Evolutionary conservation across 441 rosid genomes (phyloP).

Genomic region (Gossypium trilobum): DNA sequence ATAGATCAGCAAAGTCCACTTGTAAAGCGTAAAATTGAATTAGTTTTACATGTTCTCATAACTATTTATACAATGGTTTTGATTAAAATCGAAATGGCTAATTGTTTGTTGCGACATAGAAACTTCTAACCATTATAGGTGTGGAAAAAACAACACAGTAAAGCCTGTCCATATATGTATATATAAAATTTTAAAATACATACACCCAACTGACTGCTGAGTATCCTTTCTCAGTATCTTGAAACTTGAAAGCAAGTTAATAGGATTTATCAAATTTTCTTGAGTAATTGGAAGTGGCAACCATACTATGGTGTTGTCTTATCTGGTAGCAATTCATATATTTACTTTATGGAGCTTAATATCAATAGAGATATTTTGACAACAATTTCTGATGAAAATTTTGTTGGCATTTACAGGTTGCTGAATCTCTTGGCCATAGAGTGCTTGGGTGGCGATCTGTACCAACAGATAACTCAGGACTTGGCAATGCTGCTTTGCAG

Average conservation of each 20-base stretch:
- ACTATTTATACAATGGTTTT: background rate
- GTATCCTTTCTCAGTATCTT: background rate
- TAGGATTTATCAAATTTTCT: background rate
- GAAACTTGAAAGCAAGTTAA: background rate
- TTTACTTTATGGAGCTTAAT: background rate
- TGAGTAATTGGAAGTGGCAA: background rate
- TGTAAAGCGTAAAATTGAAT: background rate
- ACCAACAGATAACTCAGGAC: constrained; percentile 76
- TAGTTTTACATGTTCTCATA: background rate
- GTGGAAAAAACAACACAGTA: background rate
- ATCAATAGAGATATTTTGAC: background rate
- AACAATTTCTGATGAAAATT: background rate
- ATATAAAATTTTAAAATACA: background rate
- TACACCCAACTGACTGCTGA: background rate
- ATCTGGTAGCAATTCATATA: background rate
- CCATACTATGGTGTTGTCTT: background rate
- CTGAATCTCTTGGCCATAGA: constrained; percentile 91
- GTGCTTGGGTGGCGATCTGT: constrained; percentile 95
- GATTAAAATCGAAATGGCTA: background rate
- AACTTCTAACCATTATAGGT: background rate
- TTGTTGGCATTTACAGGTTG: constrained; percentile 45
- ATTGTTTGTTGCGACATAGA: background rate
- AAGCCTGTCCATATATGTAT: background rate
- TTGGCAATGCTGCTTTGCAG: constrained; percentile 80
- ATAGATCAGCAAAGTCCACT: background rate